phyloP scores from a whole-genome alignment of 345 rosid species.

The Turnera subulata region DNA sequence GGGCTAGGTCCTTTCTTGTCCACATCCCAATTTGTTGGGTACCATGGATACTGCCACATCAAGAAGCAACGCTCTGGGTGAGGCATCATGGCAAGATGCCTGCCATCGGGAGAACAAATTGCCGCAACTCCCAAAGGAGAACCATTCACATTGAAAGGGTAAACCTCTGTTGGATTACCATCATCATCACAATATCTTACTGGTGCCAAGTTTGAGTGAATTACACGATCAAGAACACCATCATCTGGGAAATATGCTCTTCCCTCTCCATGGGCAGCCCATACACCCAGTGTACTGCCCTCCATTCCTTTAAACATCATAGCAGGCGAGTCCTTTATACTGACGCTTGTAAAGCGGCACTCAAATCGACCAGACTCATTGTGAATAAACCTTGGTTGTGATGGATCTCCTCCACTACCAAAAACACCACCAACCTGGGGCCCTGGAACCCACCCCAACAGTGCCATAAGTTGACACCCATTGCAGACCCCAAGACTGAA shows the following conservation, averaged over 20 bases:
- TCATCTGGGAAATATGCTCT: slow-evolving; percentile 87
- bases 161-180: slow-evolving; percentile 70
- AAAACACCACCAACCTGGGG: slow-evolving; percentile 82
- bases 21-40: slow-evolving; percentile 73
- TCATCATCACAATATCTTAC: slow-evolving; percentile 85
- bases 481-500: slow-evolving; percentile 95
- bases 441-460: slow-evolving; percentile 94
- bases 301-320: slow-evolving; percentile 95
- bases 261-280: slow-evolving; percentile 99
- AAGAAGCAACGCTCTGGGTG: slow-evolving; percentile 96
- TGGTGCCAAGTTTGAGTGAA: slow-evolving; percentile 70
- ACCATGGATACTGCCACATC: slow-evolving; percentile 99
- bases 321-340: slow-evolving; percentile 72
- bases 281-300: slow-evolving; percentile 88
- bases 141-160: slow-evolving; percentile 91
- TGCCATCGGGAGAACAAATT: slow-evolving; percentile 86
- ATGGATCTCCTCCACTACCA: slow-evolving; percentile 67
- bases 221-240: slow-evolving; percentile 69
- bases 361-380: slow-evolving; percentile 91
- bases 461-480: slow-evolving; percentile 94
- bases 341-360: slow-evolving; percentile 81
- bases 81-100: slow-evolving; percentile 99
- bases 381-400: slow-evolving; percentile 88
- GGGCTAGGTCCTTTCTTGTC: slow-evolving; percentile 91
- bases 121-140: slow-evolving; percentile 95